Evolutionary conservation across 306 rosid genomes (phyloP), one percentile per base, ranked within the genome.

Genomic region (Cucurbita ficifolia): DNA sequence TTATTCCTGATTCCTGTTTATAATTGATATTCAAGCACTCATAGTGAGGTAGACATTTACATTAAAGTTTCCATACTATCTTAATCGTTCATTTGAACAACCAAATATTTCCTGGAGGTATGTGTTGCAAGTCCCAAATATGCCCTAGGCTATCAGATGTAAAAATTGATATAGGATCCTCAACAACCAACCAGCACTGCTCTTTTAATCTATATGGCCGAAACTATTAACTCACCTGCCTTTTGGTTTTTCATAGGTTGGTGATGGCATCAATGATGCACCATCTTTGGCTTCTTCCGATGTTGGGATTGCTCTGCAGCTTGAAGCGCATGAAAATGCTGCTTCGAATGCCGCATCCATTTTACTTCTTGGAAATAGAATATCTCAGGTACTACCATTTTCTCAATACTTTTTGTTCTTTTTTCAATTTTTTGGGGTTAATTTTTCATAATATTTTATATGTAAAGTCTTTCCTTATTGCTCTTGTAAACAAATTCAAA

Each of bases 281-380:
- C 98, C 98, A 53, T 91, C 97, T 71, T 85, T 94, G 87, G 97
- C 96, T 72, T 87, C 86, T 50, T 95, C 99, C 22, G 96, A 94
- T 77, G 99, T 94, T 53, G 99, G 99, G 77, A 91, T 94, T 58
- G 99, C 97, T 75, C 79, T 94, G 79, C 95, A 85, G 83, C 85
- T 85, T 74, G 97, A 89, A 79, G 88, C 87, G 57, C 97, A 86
- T 79, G 99, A 94, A 59, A 94, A 89, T 78, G 98, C 98, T 13
- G 98, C 97, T 72, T 90, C 99, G n/a, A 91, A 94, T 76, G 97
- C 99, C 5, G 96, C 99, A 10, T 94, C 99, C 65, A 88, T 94
- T 76, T 79, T 91, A 81, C 97, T 94, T 79, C 83, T 94, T 22
- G 97, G 99, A 81, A 89, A 94, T 88, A 91, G 84, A 82, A 74